These are phyloP conservation scores for Pichia cephalocereana DNA, from an alignment of 805 yeast genomes.

Conservation along the genomic window DNA sequence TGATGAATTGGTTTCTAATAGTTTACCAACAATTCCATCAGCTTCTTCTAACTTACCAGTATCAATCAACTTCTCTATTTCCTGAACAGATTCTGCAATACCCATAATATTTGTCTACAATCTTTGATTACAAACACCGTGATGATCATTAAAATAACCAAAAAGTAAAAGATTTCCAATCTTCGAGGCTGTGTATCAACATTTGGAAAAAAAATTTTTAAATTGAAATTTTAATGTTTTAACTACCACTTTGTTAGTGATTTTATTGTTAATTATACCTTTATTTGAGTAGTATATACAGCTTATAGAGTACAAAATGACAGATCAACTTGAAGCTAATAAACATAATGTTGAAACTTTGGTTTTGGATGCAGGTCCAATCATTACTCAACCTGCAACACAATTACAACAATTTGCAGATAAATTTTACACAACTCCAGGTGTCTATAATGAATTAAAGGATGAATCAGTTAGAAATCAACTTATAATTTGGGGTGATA, in stretches of 20 bases:
- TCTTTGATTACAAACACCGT: too few species aligned
- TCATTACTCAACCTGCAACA: constrained; percentile 76
- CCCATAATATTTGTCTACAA: constrained; percentile 3
- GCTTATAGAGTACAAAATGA: too few species aligned
- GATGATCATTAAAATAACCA: too few species aligned
- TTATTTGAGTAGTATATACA: too few species aligned
- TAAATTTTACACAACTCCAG: constrained; percentile 81
- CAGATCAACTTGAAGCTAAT: neutral
- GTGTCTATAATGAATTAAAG: constrained; percentile 76
- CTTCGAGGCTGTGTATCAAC: too few species aligned
- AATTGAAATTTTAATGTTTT: too few species aligned
- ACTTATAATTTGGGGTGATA: constrained; percentile 71
- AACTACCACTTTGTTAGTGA: too few species aligned
- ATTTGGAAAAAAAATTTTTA: too few species aligned
- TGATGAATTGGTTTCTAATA: constrained; percentile 34
- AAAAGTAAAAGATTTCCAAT: too few species aligned
- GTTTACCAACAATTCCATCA: constrained; percentile 28
- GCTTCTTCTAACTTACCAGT: constrained; percentile 38
- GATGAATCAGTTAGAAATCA: constrained; percentile 81
- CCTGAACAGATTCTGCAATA: constrained; percentile 17
- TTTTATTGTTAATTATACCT: too few species aligned
- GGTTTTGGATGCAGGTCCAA: constrained; percentile 91
- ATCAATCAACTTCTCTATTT: constrained; percentile 36
- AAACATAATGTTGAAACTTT: constrained; percentile 39
- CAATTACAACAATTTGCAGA: constrained; percentile 62